A percentile compares a stretch with the other conserved stretches of the same genome.
These are phyloP conservation scores for Annona cherimola DNA, from an alignment of 164 flowering plant species.

Conservation along the genomic window DNA sequence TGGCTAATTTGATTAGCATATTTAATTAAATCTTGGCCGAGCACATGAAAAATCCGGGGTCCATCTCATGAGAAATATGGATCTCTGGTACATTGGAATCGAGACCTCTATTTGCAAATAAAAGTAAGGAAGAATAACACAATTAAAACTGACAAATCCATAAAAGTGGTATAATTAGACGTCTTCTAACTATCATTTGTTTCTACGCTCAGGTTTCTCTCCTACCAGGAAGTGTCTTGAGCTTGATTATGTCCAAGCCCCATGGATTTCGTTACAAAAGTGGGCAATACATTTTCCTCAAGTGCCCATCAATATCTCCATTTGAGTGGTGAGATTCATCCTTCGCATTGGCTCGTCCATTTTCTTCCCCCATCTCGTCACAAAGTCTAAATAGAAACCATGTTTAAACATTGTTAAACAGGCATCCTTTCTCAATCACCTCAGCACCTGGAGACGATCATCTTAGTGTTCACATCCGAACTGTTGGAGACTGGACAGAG, in stretches of 20 bases:
- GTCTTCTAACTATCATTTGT: not conserved
- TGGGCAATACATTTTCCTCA: slow-evolving; percentile 87
- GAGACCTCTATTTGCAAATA: not conserved
- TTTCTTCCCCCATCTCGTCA: not conserved
- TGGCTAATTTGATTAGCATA: not conserved
- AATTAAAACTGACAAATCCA: not conserved
- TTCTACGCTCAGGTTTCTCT: slow-evolving; percentile 50
- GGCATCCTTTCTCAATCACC: slow-evolving; percentile 97
- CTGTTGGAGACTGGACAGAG: slow-evolving; percentile 87
- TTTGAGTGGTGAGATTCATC: slow-evolving; percentile 70
- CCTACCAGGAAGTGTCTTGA: slow-evolving; percentile 86
- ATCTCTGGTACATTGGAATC: not conserved
- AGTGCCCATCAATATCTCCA: slow-evolving; percentile 79
- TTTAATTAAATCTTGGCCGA: not conserved
- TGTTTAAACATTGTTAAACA: slow-evolving; percentile 15
- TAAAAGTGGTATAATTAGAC: not conserved
- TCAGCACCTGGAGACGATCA: slow-evolving; percentile 89
- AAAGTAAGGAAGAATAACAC: too few relatives aligned
- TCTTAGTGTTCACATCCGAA: slow-evolving; percentile 89
- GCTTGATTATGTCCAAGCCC: slow-evolving; percentile 79
- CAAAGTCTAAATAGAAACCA: not conserved
- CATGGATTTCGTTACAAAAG: slow-evolving; percentile 80
- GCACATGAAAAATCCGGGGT: not conserved
- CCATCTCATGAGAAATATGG: not conserved
- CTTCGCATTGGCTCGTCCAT: not conserved